These are phyloP conservation scores for Ganoderma multipileum DNA, from an alignment of 1,284 basidiomycete genomes.

Conservation along the genomic window DNA sequence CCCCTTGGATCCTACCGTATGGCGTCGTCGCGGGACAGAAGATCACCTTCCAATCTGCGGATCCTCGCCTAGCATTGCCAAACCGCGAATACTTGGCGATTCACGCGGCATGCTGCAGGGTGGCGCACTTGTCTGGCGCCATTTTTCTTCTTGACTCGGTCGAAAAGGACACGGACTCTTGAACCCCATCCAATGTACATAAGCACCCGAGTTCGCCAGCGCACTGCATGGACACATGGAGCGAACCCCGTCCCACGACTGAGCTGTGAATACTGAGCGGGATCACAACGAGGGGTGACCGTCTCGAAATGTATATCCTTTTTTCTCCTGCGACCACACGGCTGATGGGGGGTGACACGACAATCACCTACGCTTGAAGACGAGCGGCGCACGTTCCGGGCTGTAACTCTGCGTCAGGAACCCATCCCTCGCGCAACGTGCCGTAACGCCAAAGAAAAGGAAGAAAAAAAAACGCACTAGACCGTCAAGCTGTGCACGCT, in stretches of 20 bases:
- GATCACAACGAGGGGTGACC: no score
- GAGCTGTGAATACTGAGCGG: no score
- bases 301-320: no score
- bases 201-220: not conserved
- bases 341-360: no score
- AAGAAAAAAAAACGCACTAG: constrained; percentile 18
- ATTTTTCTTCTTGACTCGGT: not conserved
- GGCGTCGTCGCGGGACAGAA: not conserved
- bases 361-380: constrained; percentile 26
- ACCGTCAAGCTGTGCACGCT: constrained; percentile 25
- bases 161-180: not conserved
- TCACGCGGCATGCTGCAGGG: not conserved
- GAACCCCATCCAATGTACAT: not conserved
- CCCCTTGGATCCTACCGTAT: not conserved
- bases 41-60: not conserved
- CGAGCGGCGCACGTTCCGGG: constrained; percentile 26
- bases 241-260: no score
- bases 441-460: no score
- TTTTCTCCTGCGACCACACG: no score
- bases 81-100: not conserved
- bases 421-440: no score
- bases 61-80: not conserved
- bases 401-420: constrained; percentile 5
- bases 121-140: not conserved
- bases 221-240: not conserved